These are phyloP conservation scores for Parsonsia alboflavescens DNA, from an alignment of 257 asterid genomes.

Conservation along the genomic window DNA sequence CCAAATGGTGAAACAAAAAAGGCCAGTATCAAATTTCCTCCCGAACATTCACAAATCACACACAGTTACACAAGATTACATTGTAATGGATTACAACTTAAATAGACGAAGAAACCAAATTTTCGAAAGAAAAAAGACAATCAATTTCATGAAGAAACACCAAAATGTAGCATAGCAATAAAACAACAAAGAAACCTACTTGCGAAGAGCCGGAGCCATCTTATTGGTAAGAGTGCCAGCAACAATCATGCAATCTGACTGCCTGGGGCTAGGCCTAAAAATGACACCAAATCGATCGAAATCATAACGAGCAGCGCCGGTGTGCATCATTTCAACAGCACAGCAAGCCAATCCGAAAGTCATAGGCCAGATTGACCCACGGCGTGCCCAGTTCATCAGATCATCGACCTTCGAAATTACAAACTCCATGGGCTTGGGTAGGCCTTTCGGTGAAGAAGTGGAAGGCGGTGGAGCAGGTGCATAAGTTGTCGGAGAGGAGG, in stretches of 20 bases:
- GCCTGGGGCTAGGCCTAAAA: constrained; percentile 97
- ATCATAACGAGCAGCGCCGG: constrained; percentile 96
- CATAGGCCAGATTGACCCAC: constrained; percentile 98
- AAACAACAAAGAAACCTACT: constrained; percentile 31
- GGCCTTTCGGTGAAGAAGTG: constrained; percentile 62
- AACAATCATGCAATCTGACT: constrained; percentile 91
- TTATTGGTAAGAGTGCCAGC: constrained; percentile 88
- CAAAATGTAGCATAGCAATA: background rate
- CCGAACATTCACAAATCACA: background rate
- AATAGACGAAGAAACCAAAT: background rate
- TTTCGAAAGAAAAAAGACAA: background rate
- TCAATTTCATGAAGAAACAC: background rate
- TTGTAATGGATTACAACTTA: background rate
- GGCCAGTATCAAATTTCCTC: constrained; percentile 1
- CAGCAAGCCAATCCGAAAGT: constrained; percentile 95
- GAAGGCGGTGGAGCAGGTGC: constrained; percentile 61
- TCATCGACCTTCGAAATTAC: constrained; percentile 95
- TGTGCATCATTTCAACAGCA: constrained; percentile 99
- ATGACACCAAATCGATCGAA: constrained; percentile 92
- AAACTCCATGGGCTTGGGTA: constrained; percentile 77
- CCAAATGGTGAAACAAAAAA: background rate
- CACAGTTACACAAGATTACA: no score
- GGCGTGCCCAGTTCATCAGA: constrained; percentile 94
- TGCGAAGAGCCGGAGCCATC: constrained; percentile 99
- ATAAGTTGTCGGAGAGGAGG: constrained; percentile 66